These are phyloP conservation scores for Pseudogymnoascus sp. DNA, from an alignment of 2,329 filamentous ascomycete genomes.

Conservation along the genomic window DNA sequence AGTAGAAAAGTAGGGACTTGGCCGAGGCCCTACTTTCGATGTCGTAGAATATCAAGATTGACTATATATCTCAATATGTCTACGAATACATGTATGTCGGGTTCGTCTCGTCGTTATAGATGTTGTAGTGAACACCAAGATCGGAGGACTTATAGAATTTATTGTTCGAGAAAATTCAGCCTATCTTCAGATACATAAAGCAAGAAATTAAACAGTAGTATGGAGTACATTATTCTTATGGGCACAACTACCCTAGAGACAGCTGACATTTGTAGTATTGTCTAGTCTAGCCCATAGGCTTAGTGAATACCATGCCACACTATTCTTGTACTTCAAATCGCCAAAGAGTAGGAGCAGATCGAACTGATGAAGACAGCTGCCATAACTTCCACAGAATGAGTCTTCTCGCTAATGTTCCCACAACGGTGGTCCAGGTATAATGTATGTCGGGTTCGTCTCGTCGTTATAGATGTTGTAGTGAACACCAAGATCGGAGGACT, in stretches of 20 bases:
- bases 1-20: too few species aligned
- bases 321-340: neutral
- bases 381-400: neutral
- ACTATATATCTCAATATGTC: too few species aligned
- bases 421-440: constrained; percentile 29
- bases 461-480: constrained; percentile 32
- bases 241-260: neutral
- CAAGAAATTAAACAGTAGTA: neutral
- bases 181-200: neutral
- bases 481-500: constrained; percentile 34
- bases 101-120: constrained; percentile 28
- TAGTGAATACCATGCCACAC: neutral
- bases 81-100: constrained; percentile 26
- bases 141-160: constrained; percentile 35
- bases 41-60: too few species aligned
- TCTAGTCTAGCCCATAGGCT: neutral
- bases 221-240: neutral
- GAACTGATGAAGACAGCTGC: neutral
- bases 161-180: neutral
- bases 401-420: constrained; percentile 11
- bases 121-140: constrained; percentile 34
- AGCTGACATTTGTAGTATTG: neutral
- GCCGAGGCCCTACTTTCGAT: too few species aligned
- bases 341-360: neutral
- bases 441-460: constrained; percentile 22